Conservation (phyloP, 139 green algal genomes). For the Micromonas commoda region DNA sequence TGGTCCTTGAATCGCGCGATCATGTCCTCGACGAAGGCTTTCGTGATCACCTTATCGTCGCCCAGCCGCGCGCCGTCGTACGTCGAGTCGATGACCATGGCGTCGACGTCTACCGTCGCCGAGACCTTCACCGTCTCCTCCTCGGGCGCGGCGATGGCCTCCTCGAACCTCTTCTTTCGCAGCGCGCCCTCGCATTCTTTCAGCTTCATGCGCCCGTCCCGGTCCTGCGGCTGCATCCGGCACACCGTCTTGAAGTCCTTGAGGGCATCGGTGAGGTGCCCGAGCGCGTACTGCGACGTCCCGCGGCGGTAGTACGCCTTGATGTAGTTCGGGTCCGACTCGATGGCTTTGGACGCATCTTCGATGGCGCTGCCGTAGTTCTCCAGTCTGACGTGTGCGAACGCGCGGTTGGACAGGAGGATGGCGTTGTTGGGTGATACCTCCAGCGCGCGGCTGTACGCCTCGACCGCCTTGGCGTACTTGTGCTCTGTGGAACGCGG, state of each 20-base stretch:
- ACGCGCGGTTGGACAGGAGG: slow-evolving; percentile 79
- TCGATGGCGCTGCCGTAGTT: slow-evolving; percentile 79
- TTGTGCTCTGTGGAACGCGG: not conserved
- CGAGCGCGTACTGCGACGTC: slow-evolving; percentile 76
- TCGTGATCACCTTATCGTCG: not conserved
- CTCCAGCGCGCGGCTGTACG: not conserved
- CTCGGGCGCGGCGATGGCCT: slow-evolving; percentile 41
- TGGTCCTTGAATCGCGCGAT: slow-evolving; percentile 15
- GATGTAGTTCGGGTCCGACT: slow-evolving; percentile 73
- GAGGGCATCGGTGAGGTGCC: slow-evolving; percentile 80
- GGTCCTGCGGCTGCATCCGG: slow-evolving; percentile 59
- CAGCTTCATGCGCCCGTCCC: slow-evolving; percentile 83
- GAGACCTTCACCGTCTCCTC: not conserved
- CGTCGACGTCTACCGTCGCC: not conserved
- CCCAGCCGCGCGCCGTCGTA: slow-evolving; percentile 10
- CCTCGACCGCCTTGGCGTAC: not conserved
- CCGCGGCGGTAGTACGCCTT: slow-evolving; percentile 94
- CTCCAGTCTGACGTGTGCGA: slow-evolving; percentile 81
- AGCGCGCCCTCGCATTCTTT: slow-evolving; percentile 81
- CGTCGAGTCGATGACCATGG: not conserved
- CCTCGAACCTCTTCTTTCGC: slow-evolving; percentile 79
- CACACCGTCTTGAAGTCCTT: slow-evolving; percentile 75
- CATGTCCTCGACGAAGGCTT: not conserved
- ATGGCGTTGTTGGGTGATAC: slow-evolving; percentile 51
- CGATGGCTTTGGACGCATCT: slow-evolving; percentile 80